Evolutionary conservation across 2,329 filamentous ascomycete genomes (phyloP), one percentile per base, ranked within the genome.

Genomic region (Rugonectria rugulosa): DNA sequence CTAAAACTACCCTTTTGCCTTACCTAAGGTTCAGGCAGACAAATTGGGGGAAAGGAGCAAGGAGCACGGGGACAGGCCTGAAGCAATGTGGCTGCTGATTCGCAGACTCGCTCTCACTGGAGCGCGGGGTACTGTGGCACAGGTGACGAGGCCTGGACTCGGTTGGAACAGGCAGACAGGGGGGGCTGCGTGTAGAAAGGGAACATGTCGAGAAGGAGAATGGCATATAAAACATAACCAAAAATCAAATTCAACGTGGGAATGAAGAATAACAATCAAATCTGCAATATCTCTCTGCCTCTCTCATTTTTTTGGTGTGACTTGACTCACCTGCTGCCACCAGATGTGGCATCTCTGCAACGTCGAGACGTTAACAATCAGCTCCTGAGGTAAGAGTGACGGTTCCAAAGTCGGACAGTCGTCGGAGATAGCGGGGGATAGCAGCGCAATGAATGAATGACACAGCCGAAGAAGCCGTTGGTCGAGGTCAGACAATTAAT

Each of bases 81-180:
- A n/a, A n/a, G 53, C 41, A 40, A 24, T 24, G 27, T 21, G 40
- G 57, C 24, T 53, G 41, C 43, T 66, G 64, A 65, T 66, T 62
- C 60, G 60, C 64, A 66, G 62, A 56, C 53, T 23, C 19, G 8
- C 29, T 46, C 41, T 26, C 41, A 20, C 41, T 60, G 42, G 34
- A 46, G 54, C 61, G 64, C 64, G 64, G 64, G 64, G 64, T 63
- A 63, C 55, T 34, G 38, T 32, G 21, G 29, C 36, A 23, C 38
- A 43, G 47, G 31, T 34, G 31, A 43, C 29, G 38, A 24, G 23
- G 6, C 15, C 21, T 14, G 3, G n/a, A 42, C n/a, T n/a, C n/a
- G n/a, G n/a, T 9, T 32, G 29, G 10, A 32, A 32, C 29, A 27
- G 24, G 6, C 24, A 10, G n/a, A 32, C 29, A 14, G 29, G n/a